Base-by-base conservation (phyloP, 2,329 filamentous ascomycete genomes). In the Fusarium ramigenum region DNA sequence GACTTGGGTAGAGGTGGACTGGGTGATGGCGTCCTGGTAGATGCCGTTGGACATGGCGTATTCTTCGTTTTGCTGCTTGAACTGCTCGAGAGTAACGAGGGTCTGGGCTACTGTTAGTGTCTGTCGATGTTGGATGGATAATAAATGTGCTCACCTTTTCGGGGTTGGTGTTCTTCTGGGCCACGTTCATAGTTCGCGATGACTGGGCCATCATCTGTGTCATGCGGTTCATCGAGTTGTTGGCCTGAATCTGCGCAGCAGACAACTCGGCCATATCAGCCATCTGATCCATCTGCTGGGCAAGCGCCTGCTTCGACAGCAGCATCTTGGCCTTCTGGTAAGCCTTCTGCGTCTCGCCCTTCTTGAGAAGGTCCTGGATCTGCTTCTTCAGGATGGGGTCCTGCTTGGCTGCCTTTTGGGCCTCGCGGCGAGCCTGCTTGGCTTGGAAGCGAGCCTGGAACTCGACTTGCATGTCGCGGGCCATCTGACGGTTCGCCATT, bases 1-100 rank as follows among this genome's bases (percentile, higher is more conserved):
- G 84, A 95, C 81, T 86, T 93, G 80, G 85, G 92, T 78, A 83
- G 93, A 81, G 3, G 94, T 97, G 42, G 92, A 93, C 69, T 93
- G 92, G 28, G 89, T 91, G 70, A 95, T 96, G 67, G 94, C 93
- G 79, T 95, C 94, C 82, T 96, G 93, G 83, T 96, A 96, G 83
- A 95, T 94, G 75, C 91, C 88, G 81, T 89, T 90, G 79, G 85
- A 87, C 84, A 91, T 88, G 81, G 88, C 87, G 81, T 90, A 90
- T 77, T 90, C 89, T 79, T 91, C 89, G 82, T 90, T 90, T 78
- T 90, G 89, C 71, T 86, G 82, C 80, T 87, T 87, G 85, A 88
- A 89, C 77, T 90, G 87, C 78, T 91, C 89, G 73, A 90, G 85
- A 12, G 89, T 89, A 54, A 87, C 82, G 73, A 91, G 87, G 60